Percentiles rank a stretch among this genome's conserved stretches.
phyloP scores from a whole-genome alignment of 345 rosid genomes.

The Eucalyptus microcorys region DNA sequence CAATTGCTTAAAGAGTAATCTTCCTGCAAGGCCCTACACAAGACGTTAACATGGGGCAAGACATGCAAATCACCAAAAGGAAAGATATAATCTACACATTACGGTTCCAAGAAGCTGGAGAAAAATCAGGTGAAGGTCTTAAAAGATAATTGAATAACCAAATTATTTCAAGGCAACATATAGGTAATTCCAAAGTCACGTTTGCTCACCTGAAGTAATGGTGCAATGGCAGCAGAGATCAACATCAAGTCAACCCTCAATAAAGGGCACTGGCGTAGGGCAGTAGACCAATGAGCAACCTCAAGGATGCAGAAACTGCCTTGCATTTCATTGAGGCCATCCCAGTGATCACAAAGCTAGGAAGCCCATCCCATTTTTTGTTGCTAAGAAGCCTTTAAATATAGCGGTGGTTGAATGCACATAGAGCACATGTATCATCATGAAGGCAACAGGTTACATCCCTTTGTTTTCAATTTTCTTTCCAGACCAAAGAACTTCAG shows the following conservation, averaged over 20 bases:
- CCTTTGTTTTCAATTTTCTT: conserved; percentile 69
- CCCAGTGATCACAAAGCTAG: not conserved
- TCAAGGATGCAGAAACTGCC: not conserved
- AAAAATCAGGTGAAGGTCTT: not conserved
- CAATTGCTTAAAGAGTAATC: not conserved
- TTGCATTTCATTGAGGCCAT: not conserved
- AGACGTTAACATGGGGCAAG: not conserved
- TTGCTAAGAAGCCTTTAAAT: not conserved
- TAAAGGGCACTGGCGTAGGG: not conserved
- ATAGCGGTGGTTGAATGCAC: not conserved
- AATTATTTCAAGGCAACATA: not conserved
- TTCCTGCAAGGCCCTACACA: not conserved
- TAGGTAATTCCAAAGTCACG: not conserved
- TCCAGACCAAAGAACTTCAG: conserved; percentile 83
- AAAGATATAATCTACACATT: not conserved
- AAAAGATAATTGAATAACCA: not conserved
- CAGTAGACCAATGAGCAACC: not conserved
- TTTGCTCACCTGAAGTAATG: not conserved
- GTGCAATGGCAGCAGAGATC: not conserved
- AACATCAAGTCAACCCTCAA: not conserved
- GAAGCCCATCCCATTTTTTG: not conserved
- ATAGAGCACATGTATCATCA: not conserved
- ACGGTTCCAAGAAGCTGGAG: not conserved
- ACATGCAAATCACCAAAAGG: accelerated
- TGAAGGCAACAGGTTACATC: conserved; percentile 13